These are phyloP conservation scores for Solanum piurae DNA, from an alignment of 257 asterid genomes.

Conservation along the genomic window DNA sequence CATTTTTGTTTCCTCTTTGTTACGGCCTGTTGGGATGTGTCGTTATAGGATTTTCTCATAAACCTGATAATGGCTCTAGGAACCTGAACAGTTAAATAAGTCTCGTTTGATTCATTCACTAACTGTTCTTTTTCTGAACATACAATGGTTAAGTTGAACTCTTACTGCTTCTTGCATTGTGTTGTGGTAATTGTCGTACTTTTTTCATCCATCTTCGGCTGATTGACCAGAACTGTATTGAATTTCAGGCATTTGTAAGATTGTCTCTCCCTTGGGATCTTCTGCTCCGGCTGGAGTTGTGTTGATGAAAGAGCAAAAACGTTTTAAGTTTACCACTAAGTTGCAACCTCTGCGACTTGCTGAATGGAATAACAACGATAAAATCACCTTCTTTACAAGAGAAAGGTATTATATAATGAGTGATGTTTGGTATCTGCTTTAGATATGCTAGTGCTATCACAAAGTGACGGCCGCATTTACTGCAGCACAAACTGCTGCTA, in stretches of 20 bases:
- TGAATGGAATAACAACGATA: constrained; percentile 20
- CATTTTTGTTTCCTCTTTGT: background rate
- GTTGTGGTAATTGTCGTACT: background rate
- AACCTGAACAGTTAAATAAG: background rate
- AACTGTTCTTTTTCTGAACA: background rate
- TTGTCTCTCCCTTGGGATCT: constrained; percentile 24
- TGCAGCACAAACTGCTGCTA: background rate
- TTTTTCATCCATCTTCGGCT: background rate
- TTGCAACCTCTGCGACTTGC: constrained; percentile 32
- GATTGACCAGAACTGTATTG: background rate
- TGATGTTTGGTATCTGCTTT: background rate
- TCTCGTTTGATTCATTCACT: background rate
- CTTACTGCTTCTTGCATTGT: background rate
- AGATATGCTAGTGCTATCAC: background rate
- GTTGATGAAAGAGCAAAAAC: constrained; percentile 14
- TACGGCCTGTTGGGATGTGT: background rate
- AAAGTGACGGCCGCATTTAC: background rate
- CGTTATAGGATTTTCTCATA: background rate
- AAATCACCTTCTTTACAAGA: constrained; percentile 11
- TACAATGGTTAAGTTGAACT: background rate
- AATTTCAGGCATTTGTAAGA: constrained; percentile 32
- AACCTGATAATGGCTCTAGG: background rate
- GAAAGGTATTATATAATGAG: constrained; percentile 13
- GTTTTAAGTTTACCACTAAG: constrained; percentile 25
- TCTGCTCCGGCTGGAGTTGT: constrained; percentile 30